Evolutionary conservation across 805 yeast genomes (phyloP), one percentile per base, ranked within the genome.

Genomic region (Yarrowia sp.): DNA sequence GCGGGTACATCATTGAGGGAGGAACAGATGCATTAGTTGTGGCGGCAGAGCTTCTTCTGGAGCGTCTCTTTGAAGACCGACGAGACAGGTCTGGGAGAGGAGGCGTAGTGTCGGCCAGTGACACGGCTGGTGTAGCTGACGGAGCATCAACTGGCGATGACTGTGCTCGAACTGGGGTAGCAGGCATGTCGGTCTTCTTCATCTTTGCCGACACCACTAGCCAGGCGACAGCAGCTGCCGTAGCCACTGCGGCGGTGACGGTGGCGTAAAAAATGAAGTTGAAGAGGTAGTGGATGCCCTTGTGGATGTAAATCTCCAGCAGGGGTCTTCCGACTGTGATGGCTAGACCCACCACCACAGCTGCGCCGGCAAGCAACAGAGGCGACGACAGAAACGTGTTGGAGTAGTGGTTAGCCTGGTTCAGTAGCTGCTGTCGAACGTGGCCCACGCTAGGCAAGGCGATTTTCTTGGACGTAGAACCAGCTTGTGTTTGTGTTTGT

Each of bases 211-310:
- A 24, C 15, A 58, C 8, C 4, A 58, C 3, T 17, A 58, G 14
- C 39, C 40, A 58, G 10, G 64, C 64, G 0, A 58, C n/a, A 2
- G 47, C 33, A 3, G 40, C 64, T 13, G 14, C 14, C 9, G 64
- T 58, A 7, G 40, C 64, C 2, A 43, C 50, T 3, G 50, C 64
- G 1, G 50, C 64, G 4, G 43, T 12, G 5, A 58, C 64, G 3
- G 64, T 58, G 40, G 50, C 50, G 50, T 58, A 58, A 42, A 58
- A 58, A 17, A 58, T 58, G 50, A 58, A 30, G 36, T 42, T 58
- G 64, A 58, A 58, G 14, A 43, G 5, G 33, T 58, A 58, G 50
- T 58, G 64, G 34, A 58, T 58, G 15, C 64, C 64, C 40, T 42
- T 43, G 40, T 58, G 64, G 33, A 58, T 58, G 50, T 58, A 58